Evolutionary conservation across 306 rosid genomes (phyloP).

Genomic region (Rosa multiflora): DNA sequence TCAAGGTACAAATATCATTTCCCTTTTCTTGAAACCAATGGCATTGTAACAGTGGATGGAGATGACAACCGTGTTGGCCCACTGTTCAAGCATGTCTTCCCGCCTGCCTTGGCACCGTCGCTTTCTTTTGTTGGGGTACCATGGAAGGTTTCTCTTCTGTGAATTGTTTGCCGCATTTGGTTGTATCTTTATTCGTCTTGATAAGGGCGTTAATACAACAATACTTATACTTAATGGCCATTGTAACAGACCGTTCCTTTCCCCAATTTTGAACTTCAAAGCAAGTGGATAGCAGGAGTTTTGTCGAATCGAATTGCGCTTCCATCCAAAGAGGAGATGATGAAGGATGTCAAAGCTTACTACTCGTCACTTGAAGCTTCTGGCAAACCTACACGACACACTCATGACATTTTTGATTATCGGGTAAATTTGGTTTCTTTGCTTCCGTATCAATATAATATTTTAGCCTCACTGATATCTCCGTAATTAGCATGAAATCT

Average conservation of each 20-base stretch:
- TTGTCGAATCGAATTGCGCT: constrained; percentile 65
- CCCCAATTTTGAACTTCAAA: constrained; percentile 58
- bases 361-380: constrained; percentile 28
- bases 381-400: constrained; percentile 22
- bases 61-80: constrained; percentile 77
- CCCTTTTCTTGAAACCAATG: constrained; percentile 66
- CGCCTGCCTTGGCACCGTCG: constrained; percentile 65
- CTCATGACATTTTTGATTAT: constrained; percentile 4
- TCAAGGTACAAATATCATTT: constrained; percentile 39
- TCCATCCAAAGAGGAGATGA: constrained; percentile 69
- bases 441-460: background rate
- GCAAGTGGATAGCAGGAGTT: constrained; percentile 79
- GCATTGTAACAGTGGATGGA: constrained; percentile 38
- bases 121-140: constrained; percentile 83
- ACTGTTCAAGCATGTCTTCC: constrained; percentile 70
- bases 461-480: no score
- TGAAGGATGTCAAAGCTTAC: constrained; percentile 39
- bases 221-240: no score
- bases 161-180: background rate
- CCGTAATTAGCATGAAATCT: background rate
- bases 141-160: constrained; percentile 41
- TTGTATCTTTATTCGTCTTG: background rate
- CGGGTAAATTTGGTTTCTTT: constrained; percentile 3
- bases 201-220: no score
- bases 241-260: constrained; percentile 56